Percentiles rank a stretch among this genome's conserved stretches.
Conservation (phyloP, 2,329 filamentous ascomycete genomes). For the Aspergillus fijiensis region DNA sequence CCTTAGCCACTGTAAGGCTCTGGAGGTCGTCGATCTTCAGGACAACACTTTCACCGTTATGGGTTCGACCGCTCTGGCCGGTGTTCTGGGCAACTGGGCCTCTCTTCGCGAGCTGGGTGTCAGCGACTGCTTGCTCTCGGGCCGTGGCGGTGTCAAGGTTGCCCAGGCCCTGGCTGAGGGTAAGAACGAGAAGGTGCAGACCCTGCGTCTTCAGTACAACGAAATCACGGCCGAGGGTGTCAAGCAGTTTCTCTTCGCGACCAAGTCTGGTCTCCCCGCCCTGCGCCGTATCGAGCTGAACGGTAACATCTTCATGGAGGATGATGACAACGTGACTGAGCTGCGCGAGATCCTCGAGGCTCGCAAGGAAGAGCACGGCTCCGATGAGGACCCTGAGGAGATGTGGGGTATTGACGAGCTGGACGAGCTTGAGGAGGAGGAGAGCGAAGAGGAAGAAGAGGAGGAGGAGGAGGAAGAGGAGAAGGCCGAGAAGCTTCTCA, state of each 20-base stretch:
- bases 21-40: slow-evolving; percentile 84
- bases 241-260: slow-evolving; percentile 68
- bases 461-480: slow-evolving; percentile 50
- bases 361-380: slow-evolving; percentile 69
- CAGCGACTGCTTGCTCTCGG: slow-evolving; percentile 80
- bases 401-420: slow-evolving; percentile 83
- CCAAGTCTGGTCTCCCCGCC: slow-evolving; percentile 66
- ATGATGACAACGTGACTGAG: slow-evolving; percentile 68
- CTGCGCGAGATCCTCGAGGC: slow-evolving; percentile 71
- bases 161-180: slow-evolving; percentile 71
- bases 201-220: slow-evolving; percentile 85
- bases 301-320: slow-evolving; percentile 90
- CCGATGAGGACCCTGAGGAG: slow-evolving; percentile 68
- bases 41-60: slow-evolving; percentile 93
- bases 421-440: slow-evolving; percentile 77
- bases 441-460: slow-evolving; percentile 65
- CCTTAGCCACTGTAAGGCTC: slow-evolving; percentile 65
- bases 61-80: slow-evolving; percentile 75
- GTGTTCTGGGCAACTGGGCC: slow-evolving; percentile 71
- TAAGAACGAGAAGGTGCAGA: slow-evolving; percentile 75
- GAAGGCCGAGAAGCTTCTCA: slow-evolving; percentile 66
- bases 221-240: slow-evolving; percentile 80
- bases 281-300: slow-evolving; percentile 89
- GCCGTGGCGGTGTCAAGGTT: slow-evolving; percentile 72
- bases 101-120: slow-evolving; percentile 79